Evolutionary conservation across 768 basidiomycete genomes (phyloP).

Genomic region (Phlebiopsis flavidoalba): DNA sequence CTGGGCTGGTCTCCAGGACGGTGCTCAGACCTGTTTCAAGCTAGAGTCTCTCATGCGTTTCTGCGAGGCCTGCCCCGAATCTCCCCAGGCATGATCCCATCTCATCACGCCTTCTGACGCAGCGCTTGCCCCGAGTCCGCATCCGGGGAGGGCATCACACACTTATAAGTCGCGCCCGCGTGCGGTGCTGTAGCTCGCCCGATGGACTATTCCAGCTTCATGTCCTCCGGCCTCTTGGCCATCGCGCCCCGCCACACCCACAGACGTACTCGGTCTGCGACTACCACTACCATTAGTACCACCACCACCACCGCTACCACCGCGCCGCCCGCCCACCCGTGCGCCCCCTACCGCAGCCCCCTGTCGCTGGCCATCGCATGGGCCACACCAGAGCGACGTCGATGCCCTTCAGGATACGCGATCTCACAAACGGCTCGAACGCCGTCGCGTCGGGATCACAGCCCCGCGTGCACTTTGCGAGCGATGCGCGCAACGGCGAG

Average conservation of each 20-base stretch:
- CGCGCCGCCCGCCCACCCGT: not conserved
- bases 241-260: slow-evolving; percentile 17
- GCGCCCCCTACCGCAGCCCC: not conserved
- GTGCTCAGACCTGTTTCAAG: not conserved
- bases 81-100: not conserved
- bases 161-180: slow-evolving; percentile 1
- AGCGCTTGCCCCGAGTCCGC: not conserved
- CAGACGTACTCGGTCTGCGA: not conserved
- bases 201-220: slow-evolving; percentile 28
- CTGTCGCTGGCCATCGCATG: not conserved
- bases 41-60: not conserved
- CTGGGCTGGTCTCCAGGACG: not conserved
- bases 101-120: slow-evolving; percentile 2
- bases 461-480: not conserved
- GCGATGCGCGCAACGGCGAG: not conserved
- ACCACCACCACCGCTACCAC: too few species aligned
- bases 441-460: not conserved
- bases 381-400: not conserved
- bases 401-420: not conserved
- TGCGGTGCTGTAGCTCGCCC: not conserved
- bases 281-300: not conserved
- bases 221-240: slow-evolving; percentile 30
- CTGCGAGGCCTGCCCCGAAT: not conserved
- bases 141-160: not conserved
- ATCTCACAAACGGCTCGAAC: not conserved